A percentile compares a stretch with the other conserved stretches of the same genome.
Conservation (phyloP, 257 asterid species). For the Solanum raphanifolium region DNA sequence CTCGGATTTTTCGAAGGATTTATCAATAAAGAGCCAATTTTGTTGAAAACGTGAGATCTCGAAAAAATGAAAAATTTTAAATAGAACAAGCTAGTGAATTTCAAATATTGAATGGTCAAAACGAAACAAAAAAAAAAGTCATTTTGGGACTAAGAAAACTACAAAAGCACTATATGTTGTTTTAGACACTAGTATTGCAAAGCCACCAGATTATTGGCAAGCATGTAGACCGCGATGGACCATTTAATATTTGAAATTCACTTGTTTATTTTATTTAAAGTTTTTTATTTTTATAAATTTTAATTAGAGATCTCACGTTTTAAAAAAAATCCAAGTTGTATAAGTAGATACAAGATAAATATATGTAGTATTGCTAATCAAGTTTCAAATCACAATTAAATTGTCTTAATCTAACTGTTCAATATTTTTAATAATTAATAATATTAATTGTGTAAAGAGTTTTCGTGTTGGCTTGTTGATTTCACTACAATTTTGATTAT, state of each 20-base stretch:
- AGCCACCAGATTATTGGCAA: not conserved
- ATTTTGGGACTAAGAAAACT: not conserved
- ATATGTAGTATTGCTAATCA: not conserved
- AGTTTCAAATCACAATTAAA: not conserved
- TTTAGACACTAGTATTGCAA: not conserved
- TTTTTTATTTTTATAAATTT: too few species aligned
- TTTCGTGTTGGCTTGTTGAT: not conserved
- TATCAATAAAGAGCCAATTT: not conserved
- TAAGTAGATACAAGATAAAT: not conserved
- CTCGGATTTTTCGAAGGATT: not conserved
- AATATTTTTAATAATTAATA: too few species aligned
- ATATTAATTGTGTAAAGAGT: not conserved
- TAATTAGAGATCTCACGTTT: not conserved
- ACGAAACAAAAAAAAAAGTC: not conserved
- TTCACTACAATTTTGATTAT: too few species aligned
- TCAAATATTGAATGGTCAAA: not conserved
- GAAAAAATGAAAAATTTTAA: not conserved
- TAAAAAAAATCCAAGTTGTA: too few species aligned
- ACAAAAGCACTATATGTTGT: not conserved
- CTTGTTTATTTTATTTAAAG: too few species aligned
- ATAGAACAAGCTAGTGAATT: not conserved
- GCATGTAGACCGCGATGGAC: not conserved
- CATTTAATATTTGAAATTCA: too few species aligned
- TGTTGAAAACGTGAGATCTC: not conserved
- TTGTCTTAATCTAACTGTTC: not conserved